Conservation (phyloP, 257 asterid genomes). For the Nicotiana obtusifolia region DNA sequence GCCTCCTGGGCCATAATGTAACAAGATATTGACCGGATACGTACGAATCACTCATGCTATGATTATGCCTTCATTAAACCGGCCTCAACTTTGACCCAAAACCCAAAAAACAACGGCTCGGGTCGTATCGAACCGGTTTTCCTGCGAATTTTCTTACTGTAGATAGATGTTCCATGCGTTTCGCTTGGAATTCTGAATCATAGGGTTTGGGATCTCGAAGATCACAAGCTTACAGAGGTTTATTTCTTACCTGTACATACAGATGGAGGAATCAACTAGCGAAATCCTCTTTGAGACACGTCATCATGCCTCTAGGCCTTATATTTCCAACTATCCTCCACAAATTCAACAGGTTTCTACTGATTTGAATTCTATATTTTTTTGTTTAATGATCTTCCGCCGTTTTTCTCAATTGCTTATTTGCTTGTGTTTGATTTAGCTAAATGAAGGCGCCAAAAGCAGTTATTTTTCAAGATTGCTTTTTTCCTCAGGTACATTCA, state of each 20-base stretch:
- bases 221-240: not conserved
- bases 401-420: slow-evolving; percentile 6
- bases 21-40: too few species aligned
- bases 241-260: not conserved
- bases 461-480: slow-evolving; percentile 52
- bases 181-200: not conserved
- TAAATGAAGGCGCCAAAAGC: slow-evolving; percentile 42
- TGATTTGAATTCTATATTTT: not conserved
- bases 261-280: slow-evolving; percentile 40
- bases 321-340: slow-evolving; percentile 73
- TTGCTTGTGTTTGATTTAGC: slow-evolving; percentile 35
- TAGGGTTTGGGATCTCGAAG: slow-evolving; percentile 34
- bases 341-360: slow-evolving; percentile 42
- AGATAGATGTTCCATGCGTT: slow-evolving; percentile 14
- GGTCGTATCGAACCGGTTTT: not conserved
- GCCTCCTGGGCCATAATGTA: too few species aligned
- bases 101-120: not conserved
- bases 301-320: slow-evolving; percentile 74
- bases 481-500: slow-evolving; percentile 61
- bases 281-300: slow-evolving; percentile 63
- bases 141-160: not conserved
- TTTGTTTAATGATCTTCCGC: not conserved
- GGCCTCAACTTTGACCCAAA: not conserved
- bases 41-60: too few species aligned
- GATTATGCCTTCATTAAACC: not conserved